Conservation (phyloP, 805 yeast genomes). For the Yamadazyma insecticola region DNA sequence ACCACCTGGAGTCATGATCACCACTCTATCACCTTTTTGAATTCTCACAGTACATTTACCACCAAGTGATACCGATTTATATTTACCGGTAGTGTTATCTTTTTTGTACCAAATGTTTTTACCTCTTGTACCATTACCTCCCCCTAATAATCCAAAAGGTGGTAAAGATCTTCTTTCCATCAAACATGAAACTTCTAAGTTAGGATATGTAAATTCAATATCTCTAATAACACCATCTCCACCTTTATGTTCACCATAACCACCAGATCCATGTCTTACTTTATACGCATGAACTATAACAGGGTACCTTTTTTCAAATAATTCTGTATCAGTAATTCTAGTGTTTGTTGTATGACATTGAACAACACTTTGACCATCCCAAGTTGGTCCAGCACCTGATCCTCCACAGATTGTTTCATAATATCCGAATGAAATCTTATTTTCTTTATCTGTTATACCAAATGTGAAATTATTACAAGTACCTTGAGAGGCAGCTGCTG, state of each 20-base stretch:
- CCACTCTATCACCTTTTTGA: slow-evolving; percentile 35
- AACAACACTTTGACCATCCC: slow-evolving; percentile 87
- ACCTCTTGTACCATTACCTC: slow-evolving; percentile 72
- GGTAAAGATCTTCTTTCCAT: slow-evolving; percentile 82
- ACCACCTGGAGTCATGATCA: slow-evolving; percentile 41
- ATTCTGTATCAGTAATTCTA: slow-evolving; percentile 85
- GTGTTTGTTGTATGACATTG: slow-evolving; percentile 95
- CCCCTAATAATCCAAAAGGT: slow-evolving; percentile 87
- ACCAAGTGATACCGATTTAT: slow-evolving; percentile 23
- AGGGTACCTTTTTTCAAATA: slow-evolving; percentile 85
- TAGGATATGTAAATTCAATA: slow-evolving; percentile 57
- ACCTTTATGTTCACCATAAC: slow-evolving; percentile 65
- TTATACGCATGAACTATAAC: slow-evolving; percentile 70
- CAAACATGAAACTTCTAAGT: slow-evolving; percentile 63
- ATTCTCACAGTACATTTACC: slow-evolving; percentile 31
- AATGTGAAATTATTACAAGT: slow-evolving; percentile 92
- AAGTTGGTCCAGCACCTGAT: slow-evolving; percentile 83
- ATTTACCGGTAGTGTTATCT: slow-evolving; percentile 11
- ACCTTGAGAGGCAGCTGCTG: slow-evolving; percentile 95
- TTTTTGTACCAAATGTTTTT: slow-evolving; percentile 29
- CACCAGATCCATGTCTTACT: slow-evolving; percentile 73
- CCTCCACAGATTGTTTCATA: slow-evolving; percentile 97
- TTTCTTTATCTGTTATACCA: slow-evolving; percentile 63
- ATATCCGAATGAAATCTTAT: slow-evolving; percentile 72
- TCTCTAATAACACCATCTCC: slow-evolving; percentile 88